Base-by-base conservation (phyloP, 768 basidiomycete species). In the Boletus subparvulus region DNA sequence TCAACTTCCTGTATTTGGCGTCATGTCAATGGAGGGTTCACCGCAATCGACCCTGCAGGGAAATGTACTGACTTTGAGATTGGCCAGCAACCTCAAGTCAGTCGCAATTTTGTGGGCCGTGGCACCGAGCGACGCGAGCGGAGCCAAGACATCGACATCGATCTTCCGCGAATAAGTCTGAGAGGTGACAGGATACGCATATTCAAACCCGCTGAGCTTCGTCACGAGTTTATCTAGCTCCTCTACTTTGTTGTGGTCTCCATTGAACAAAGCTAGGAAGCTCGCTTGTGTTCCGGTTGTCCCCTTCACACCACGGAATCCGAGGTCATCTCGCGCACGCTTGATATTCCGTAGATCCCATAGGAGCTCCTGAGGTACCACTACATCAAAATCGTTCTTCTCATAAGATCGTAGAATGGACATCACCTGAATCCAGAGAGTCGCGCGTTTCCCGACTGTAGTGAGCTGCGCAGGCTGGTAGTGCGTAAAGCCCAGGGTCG, bases 141-240 rank as follows among this genome's bases (percentile, higher is more conserved):
- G 92, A 0, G 88, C 85, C 40, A 98, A 78, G 28, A 95, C 92
- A 67, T 99, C 96, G 40, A 92, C 75, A 73, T 98, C 97, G 68
- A 99, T 92, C 75, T 99, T 99, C 61, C 97, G 83, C 16, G 95
- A 98, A 74, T 99, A 99, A 0, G 97, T 99, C 76, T 99, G 97
- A 10, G 94, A 96, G 3, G 97, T 97, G 52, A 98, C 94, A 1
- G 96, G 97, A 75, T 98, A 98, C 19, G 92, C 92, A 66, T 95
- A 97, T 37, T 82, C 80, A 76, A 98, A 98, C 3, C 94, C 96
- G 41, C 86, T 92, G 36, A 98, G 85, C 68, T 90, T 82, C 14
- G 97, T 96, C 14, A 99, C 95, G 47, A 87, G 83, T 58, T 79
- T 78, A 71, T 98, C 97, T 39, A 99, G 85, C 35, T 86, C 81